phyloP scores from a whole-genome alignment of 2,329 filamentous ascomycete species.

The Fusarium sulawesiense region DNA sequence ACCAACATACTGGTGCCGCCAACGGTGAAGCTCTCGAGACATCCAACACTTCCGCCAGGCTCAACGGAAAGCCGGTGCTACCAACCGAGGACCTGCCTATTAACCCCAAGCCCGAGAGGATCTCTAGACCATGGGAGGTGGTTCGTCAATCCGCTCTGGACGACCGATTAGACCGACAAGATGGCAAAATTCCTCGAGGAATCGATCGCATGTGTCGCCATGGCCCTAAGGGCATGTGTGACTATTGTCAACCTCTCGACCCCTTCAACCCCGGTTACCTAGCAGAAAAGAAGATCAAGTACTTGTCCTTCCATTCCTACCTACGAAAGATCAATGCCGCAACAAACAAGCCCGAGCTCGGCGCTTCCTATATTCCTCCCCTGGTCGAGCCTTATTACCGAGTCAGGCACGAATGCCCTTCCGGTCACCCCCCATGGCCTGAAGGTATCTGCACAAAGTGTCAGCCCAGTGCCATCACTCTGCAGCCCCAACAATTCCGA shows the following conservation, averaged over 20 bases:
- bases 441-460: slow-evolving; percentile 98
- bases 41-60: slow-evolving; percentile 67
- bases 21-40: slow-evolving; percentile 47
- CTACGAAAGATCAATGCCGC: slow-evolving; percentile 94
- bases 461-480: slow-evolving; percentile 94
- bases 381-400: slow-evolving; percentile 93
- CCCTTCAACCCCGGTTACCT: slow-evolving; percentile 92
- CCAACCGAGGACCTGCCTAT: slow-evolving; percentile 75
- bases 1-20: slow-evolving; percentile 67
- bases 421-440: slow-evolving; percentile 92
- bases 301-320: slow-evolving; percentile 94
- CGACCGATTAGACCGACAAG: slow-evolving; percentile 83
- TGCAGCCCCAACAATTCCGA: slow-evolving; percentile 92
- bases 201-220: slow-evolving; percentile 95
- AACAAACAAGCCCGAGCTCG: slow-evolving; percentile 95
- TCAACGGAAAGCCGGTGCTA: slow-evolving; percentile 82
- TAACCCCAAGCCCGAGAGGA: slow-evolving; percentile 73
- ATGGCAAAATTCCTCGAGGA: slow-evolving; percentile 87
- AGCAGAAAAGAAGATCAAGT: slow-evolving; percentile 97
- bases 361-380: slow-evolving; percentile 95
- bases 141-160: slow-evolving; percentile 90
- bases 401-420: slow-evolving; percentile 88
- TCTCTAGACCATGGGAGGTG: slow-evolving; percentile 77
- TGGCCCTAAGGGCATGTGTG: slow-evolving; percentile 97
- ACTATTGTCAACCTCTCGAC: slow-evolving; percentile 97